phyloP scores from a whole-genome alignment of 768 basidiomycete species.

The Termitomyces sp. region DNA sequence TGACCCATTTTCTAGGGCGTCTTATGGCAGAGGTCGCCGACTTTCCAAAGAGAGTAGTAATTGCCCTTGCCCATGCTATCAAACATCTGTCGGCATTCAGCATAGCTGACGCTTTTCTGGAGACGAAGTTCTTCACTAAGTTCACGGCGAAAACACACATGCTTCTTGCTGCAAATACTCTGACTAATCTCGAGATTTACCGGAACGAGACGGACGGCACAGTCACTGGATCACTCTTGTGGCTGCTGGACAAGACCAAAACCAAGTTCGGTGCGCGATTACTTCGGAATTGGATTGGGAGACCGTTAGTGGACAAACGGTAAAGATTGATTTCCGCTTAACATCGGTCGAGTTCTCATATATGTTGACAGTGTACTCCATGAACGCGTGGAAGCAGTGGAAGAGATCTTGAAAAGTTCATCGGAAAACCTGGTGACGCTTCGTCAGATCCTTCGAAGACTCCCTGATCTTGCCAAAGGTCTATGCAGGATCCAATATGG shows the following conservation, averaged over 20 bases:
- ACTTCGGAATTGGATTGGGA: constrained; percentile 81
- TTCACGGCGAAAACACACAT: constrained; percentile 80
- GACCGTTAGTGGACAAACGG: constrained; percentile 73
- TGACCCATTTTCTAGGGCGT: constrained; percentile 34
- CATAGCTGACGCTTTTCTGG: constrained; percentile 73
- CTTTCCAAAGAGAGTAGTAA: constrained; percentile 64
- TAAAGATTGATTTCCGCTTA: constrained; percentile 24
- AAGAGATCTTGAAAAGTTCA: constrained; percentile 66
- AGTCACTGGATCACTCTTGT: constrained; percentile 71
- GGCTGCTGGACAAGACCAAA: constrained; percentile 80
- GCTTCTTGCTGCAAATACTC: constrained; percentile 84
- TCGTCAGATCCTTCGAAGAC: constrained; percentile 59
- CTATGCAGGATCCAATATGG: constrained; percentile 88
- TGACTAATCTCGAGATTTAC: constrained; percentile 90
- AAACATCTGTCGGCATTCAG: constrained; percentile 68
- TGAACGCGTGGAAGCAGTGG: constrained; percentile 77
- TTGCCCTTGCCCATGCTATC: constrained; percentile 71
- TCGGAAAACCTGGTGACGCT: constrained; percentile 62
- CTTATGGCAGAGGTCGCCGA: constrained; percentile 56
- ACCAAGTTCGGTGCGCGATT: constrained; percentile 87
- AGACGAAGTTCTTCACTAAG: constrained; percentile 70
- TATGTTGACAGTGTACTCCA: constrained; percentile 50
- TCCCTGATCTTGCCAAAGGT: constrained; percentile 88
- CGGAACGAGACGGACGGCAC: constrained; percentile 82
- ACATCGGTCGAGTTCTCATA: neutral